Evolutionary conservation across 2,329 filamentous ascomycete species (phyloP).

Genomic region (Polytolypa hystricis): DNA sequence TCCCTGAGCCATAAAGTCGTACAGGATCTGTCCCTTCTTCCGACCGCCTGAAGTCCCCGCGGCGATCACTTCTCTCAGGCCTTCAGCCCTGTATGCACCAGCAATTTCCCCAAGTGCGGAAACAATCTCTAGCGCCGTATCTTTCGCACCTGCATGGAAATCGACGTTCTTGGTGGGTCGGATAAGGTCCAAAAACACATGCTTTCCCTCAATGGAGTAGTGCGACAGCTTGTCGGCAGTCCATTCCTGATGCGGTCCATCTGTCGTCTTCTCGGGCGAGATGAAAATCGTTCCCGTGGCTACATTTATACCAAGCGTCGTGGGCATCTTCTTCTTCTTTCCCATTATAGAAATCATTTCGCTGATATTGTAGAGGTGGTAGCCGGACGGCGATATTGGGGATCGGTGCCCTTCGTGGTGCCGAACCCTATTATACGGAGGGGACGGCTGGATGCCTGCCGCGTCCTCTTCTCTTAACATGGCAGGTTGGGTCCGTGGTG

Average conservation of each 20-base stretch:
- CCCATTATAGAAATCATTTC: slow-evolving; percentile 97
- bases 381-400: slow-evolving; percentile 58
- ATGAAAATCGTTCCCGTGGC: slow-evolving; percentile 82
- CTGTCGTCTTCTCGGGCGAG: slow-evolving; percentile 69
- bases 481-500: slow-evolving; percentile 24
- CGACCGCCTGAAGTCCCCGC: slow-evolving; percentile 61
- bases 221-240: slow-evolving; percentile 90
- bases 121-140: slow-evolving; percentile 91
- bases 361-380: slow-evolving; percentile 92
- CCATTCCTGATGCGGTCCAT: slow-evolving; percentile 86
- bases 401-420: slow-evolving; percentile 29
- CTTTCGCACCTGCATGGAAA: slow-evolving; percentile 93
- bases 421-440: slow-evolving; percentile 43
- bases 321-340: slow-evolving; percentile 96
- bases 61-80: slow-evolving; percentile 69
- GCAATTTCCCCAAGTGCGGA: slow-evolving; percentile 77
- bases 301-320: slow-evolving; percentile 87
- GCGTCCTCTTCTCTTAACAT: slow-evolving; percentile 29
- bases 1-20: slow-evolving; percentile 93
- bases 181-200: slow-evolving; percentile 90
- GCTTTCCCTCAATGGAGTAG: slow-evolving; percentile 95
- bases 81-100: slow-evolving; percentile 72
- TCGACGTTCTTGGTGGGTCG: slow-evolving; percentile 89
- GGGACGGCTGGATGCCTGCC: slow-evolving; percentile 41
- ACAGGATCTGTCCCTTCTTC: slow-evolving; percentile 78